Evolutionary conservation across 2,329 filamentous ascomycete species (phyloP).

Genomic region (Pseudogymnoascus sp.): DNA sequence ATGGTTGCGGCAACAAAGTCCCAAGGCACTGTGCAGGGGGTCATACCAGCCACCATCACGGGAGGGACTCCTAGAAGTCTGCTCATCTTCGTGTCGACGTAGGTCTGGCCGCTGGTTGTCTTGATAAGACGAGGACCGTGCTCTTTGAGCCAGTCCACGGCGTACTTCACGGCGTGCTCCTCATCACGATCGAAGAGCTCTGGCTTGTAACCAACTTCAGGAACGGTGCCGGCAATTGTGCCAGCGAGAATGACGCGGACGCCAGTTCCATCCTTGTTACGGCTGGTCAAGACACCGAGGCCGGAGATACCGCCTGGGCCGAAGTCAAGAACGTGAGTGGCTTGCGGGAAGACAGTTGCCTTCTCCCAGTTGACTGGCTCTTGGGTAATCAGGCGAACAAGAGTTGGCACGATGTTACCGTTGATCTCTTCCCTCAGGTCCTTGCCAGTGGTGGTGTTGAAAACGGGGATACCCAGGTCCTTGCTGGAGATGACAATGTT

Average conservation of each 20-base stretch:
- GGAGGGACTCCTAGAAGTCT: constrained; percentile 77
- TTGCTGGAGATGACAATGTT: constrained; percentile 68
- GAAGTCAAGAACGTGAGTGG: constrained; percentile 93
- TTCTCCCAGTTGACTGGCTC: constrained; percentile 95
- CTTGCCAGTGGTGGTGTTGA: constrained; percentile 79
- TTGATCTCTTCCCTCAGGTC: constrained; percentile 66
- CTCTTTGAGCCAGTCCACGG: constrained; percentile 95
- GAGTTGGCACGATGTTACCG: constrained; percentile 74
- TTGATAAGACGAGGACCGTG: constrained; percentile 88
- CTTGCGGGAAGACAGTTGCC: constrained; percentile 81
- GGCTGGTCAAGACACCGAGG: constrained; percentile 89
- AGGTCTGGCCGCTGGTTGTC: constrained; percentile 81
- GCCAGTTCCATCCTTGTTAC: constrained; percentile 97
- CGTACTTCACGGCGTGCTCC: constrained; percentile 89
- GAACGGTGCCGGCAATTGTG: constrained; percentile 80
- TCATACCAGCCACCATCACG: constrained; percentile 90
- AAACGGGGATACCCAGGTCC: constrained; percentile 76
- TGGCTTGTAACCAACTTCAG: constrained; percentile 93
- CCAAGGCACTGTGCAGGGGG: constrained; percentile 79
- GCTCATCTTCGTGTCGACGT: constrained; percentile 95
- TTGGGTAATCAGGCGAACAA: constrained; percentile 88
- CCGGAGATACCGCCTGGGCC: constrained; percentile 95
- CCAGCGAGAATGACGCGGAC: constrained; percentile 94
- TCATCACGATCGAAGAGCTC: constrained; percentile 96
- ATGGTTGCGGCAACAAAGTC: constrained; percentile 89